phyloP scores from a whole-genome alignment of 768 basidiomycete genomes.

The Pulveroboletus sp. region DNA sequence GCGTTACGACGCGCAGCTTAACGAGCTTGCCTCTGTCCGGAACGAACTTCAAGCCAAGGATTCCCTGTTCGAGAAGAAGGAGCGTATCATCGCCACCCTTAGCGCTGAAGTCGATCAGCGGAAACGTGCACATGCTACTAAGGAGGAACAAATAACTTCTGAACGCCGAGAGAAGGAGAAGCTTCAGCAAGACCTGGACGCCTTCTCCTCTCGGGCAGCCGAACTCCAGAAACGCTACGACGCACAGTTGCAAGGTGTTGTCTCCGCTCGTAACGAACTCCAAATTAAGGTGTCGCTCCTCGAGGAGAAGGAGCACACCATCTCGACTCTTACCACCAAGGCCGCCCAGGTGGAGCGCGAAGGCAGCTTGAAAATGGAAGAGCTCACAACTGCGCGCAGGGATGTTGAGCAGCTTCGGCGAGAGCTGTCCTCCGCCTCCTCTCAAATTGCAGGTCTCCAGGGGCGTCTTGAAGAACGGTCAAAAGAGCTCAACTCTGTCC shows the following conservation, averaged over 20 bases:
- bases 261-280: too few species aligned
- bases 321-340: too few species aligned
- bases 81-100: neutral
- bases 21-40: neutral
- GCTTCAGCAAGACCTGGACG: neutral
- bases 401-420: too few species aligned
- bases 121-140: neutral
- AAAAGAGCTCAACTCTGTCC: too few species aligned
- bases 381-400: too few species aligned
- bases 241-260: neutral
- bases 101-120: neutral
- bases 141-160: neutral
- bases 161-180: neutral
- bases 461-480: too few species aligned
- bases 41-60: neutral
- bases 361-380: too few species aligned
- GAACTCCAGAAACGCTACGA: neutral
- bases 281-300: too few species aligned
- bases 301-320: too few species aligned
- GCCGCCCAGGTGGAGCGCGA: too few species aligned
- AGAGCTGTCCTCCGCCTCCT: too few species aligned
- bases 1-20: neutral
- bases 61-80: neutral
- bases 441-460: too few species aligned
- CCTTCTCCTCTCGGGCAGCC: neutral